Conservation (phyloP, 192 early-diverging fungal genomes). For the Coemansia sp. region DNA sequence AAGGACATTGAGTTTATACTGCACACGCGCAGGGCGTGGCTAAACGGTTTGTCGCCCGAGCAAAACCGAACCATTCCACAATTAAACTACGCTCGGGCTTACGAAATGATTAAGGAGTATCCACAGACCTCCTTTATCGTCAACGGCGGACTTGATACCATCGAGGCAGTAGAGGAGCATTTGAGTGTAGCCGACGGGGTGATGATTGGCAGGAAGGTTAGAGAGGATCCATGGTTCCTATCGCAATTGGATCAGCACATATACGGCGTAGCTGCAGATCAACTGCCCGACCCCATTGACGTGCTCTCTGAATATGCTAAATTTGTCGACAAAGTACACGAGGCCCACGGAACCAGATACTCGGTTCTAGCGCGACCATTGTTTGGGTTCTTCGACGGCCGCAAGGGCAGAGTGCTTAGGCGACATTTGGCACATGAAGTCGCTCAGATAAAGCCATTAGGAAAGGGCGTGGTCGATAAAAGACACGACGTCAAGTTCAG, state of each 20-base stretch:
- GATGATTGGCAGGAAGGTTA: slow-evolving; percentile 73
- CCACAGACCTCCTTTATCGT: slow-evolving; percentile 58
- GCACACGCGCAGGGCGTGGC: slow-evolving; percentile 70
- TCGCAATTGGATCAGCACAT: slow-evolving; percentile 55
- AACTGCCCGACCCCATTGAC: slow-evolving; percentile 2
- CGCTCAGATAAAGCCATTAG: slow-evolving; percentile 1
- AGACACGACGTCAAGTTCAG: slow-evolving; percentile 11
- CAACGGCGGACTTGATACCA: slow-evolving; percentile 68
- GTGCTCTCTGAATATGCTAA: slow-evolving; percentile 28
- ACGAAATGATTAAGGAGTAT: slow-evolving; percentile 55
- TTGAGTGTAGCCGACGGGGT: slow-evolving; percentile 59
- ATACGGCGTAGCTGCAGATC: slow-evolving; percentile 8
- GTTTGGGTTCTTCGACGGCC: slow-evolving; percentile 34
- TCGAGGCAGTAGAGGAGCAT: slow-evolving; percentile 50
- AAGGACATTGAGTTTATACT: slow-evolving; percentile 55
- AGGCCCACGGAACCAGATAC: slow-evolving; percentile 23
- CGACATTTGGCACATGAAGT: slow-evolving; percentile 12
- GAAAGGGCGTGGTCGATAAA: slow-evolving; percentile 4
- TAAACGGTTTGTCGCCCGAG: slow-evolving; percentile 64
- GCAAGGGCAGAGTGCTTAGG: slow-evolving; percentile 31
- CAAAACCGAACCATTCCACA: slow-evolving; percentile 68
- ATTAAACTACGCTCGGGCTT: slow-evolving; percentile 62
- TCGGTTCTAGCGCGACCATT: slow-evolving; percentile 42
- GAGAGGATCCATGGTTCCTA: slow-evolving; percentile 69
- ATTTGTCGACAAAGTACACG: slow-evolving; percentile 36